phyloP scores from a whole-genome alignment of 1,284 basidiomycete genomes.

The Puccinia hordei region DNA sequence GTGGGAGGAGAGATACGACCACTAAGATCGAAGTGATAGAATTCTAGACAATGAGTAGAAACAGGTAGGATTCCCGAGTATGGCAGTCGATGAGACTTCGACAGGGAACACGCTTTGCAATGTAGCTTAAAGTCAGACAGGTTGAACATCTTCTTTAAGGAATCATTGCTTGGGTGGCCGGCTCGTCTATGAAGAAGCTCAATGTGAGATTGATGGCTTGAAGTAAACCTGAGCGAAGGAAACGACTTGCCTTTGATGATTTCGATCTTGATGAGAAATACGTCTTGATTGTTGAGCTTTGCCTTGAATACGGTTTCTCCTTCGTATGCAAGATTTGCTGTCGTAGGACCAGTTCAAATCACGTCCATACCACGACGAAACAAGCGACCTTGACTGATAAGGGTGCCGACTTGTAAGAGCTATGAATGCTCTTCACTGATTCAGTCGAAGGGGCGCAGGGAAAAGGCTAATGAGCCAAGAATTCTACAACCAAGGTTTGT shows the following conservation, averaged over 20 bases:
- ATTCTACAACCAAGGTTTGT: no score
- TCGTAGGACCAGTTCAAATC: not conserved
- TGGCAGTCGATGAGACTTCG: slow-evolving; percentile 18
- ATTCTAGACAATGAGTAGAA: not conserved
- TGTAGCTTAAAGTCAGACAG: not conserved
- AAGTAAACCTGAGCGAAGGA: not conserved
- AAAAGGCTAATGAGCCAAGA: no score
- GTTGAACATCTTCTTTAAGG: not conserved
- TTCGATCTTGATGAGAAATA: not conserved
- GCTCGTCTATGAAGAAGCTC: not conserved
- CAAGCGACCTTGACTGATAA: no score
- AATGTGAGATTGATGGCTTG: no score
- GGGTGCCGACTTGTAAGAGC: no score
- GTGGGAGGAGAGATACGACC: not conserved
- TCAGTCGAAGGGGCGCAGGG: no score
- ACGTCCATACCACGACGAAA: not conserved
- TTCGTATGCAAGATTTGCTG: not conserved
- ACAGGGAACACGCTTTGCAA: slow-evolving; percentile 3
- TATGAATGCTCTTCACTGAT: no score
- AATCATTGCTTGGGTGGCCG: not conserved
- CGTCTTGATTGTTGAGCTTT: not conserved
- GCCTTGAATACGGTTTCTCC: not conserved
- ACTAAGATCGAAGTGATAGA: not conserved
- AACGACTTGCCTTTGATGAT: not conserved
- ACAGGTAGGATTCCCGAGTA: not conserved